Percentiles rank a stretch among this genome's conserved stretches.
These are phyloP conservation scores for Venturia asperata DNA, from an alignment of 2,329 filamentous ascomycete genomes.

Conservation along the genomic window DNA sequence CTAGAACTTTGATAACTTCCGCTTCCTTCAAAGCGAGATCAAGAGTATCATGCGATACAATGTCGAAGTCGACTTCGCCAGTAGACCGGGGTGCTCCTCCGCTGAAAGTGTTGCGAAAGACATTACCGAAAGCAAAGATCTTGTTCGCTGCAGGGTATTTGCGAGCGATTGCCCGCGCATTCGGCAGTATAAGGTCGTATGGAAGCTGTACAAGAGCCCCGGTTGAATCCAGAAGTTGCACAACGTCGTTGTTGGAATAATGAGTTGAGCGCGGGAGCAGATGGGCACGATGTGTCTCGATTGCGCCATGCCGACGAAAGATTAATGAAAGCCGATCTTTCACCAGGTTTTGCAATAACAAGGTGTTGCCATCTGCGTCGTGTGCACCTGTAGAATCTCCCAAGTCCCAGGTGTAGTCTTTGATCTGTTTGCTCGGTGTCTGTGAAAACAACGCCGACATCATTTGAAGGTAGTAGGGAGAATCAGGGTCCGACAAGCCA, in stretches of 20 bases:
- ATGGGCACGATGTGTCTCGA: slow-evolving; percentile 67
- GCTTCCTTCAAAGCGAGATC: slow-evolving; percentile 87
- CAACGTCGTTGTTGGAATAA: slow-evolving; percentile 62
- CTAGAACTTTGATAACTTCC: slow-evolving; percentile 86
- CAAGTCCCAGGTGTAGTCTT: slow-evolving; percentile 54
- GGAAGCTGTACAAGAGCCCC: slow-evolving; percentile 91
- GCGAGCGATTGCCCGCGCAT: slow-evolving; percentile 76
- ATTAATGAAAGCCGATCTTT: slow-evolving; percentile 68
- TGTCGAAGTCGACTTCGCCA: slow-evolving; percentile 92
- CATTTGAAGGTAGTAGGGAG: slow-evolving; percentile 84
- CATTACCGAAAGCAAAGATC: slow-evolving; percentile 78
- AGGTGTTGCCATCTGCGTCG: slow-evolving; percentile 41
- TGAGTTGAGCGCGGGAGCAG: slow-evolving; percentile 77
- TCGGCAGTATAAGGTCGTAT: slow-evolving; percentile 82
- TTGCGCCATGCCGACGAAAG: slow-evolving; percentile 82
- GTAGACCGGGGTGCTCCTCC: slow-evolving; percentile 77
- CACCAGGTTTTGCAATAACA: slow-evolving; percentile 65
- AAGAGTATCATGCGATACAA: slow-evolving; percentile 73
- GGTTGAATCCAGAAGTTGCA: slow-evolving; percentile 72
- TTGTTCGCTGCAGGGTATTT: slow-evolving; percentile 59
- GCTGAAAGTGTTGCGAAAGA: slow-evolving; percentile 71
- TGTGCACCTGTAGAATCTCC: slow-evolving; percentile 28
- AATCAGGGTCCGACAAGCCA: slow-evolving; percentile 71
- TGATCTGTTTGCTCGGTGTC: slow-evolving; percentile 63
- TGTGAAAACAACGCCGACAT: slow-evolving; percentile 76